phyloP scores from a whole-genome alignment of 306 rosid species.

The Malus asiatica region DNA sequence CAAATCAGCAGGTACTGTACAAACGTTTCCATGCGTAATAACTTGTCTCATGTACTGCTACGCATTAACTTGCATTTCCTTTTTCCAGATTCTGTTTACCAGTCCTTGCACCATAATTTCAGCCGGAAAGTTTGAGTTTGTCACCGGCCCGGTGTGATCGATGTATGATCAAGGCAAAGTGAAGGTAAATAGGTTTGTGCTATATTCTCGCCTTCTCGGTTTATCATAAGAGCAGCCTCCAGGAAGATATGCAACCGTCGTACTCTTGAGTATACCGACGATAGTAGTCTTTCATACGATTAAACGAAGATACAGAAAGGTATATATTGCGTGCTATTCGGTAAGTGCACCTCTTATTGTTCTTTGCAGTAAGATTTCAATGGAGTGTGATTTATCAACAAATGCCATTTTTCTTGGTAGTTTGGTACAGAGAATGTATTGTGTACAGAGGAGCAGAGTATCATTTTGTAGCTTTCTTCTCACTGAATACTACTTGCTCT shows the following conservation, averaged over 20 bases:
- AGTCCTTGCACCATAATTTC: slow-evolving; percentile 10
- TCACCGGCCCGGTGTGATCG: neutral
- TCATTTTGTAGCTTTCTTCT: too few species aligned
- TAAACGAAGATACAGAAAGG: neutral
- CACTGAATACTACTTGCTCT: too few species aligned
- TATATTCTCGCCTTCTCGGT: slow-evolving; percentile 5
- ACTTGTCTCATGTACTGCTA: too few species aligned
- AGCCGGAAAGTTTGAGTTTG: slow-evolving; percentile 15
- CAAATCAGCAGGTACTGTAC: slow-evolving; percentile 27
- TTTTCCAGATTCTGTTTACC: slow-evolving; percentile 3
- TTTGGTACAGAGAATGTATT: slow-evolving; percentile 27
- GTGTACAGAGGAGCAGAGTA: slow-evolving; percentile 33
- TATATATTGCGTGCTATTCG: neutral
- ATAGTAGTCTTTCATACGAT: neutral
- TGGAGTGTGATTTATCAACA: slow-evolving; percentile 4
- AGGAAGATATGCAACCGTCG: neutral
- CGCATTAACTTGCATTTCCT: neutral
- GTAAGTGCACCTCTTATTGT: slow-evolving; percentile 17
- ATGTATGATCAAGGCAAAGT: neutral
- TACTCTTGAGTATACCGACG: neutral
- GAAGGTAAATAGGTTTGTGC: slow-evolving; percentile 9
- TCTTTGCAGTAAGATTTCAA: slow-evolving; percentile 6
- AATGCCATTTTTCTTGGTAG: slow-evolving; percentile 8
- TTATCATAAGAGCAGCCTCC: neutral
- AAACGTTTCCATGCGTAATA: neutral